A percentile compares a stretch with the other conserved stretches of the same genome.
Conservation (phyloP, 495 filamentous ascomycete genomes). For the Penicillium ochrochloron region DNA sequence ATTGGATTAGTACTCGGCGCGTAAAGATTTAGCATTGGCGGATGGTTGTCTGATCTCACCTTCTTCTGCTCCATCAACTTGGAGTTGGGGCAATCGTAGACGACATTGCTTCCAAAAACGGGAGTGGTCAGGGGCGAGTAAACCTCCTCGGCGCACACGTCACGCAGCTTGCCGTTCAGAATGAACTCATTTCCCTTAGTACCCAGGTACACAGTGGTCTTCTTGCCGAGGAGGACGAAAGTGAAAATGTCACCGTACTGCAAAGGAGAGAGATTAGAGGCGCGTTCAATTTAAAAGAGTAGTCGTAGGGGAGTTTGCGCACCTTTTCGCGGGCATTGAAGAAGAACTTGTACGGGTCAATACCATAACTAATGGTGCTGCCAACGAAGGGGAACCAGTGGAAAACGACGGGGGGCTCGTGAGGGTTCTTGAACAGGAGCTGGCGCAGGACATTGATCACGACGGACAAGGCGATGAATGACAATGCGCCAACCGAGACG, state of each 20-base stretch:
- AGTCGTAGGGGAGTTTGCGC: conserved; percentile 9
- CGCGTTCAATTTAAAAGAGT: background rate
- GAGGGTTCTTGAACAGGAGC: conserved; percentile 67
- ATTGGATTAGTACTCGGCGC: conserved; percentile 11
- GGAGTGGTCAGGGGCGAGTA: conserved; percentile 65
- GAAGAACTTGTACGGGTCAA: conserved; percentile 68
- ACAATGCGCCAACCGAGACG: conserved; percentile 31
- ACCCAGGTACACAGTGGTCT: conserved; percentile 64
- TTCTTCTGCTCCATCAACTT: conserved; percentile 76
- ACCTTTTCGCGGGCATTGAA: conserved; percentile 59
- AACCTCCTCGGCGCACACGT: conserved; percentile 68
- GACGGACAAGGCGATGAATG: conserved; percentile 41
- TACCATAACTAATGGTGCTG: conserved; percentile 67
- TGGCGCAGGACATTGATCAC: conserved; percentile 71
- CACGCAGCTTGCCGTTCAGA: conserved; percentile 63
- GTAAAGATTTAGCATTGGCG: background rate
- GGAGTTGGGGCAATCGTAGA: conserved; percentile 68
- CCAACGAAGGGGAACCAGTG: conserved; percentile 68
- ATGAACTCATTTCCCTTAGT: conserved; percentile 68
- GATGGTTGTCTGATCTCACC: conserved; percentile 34
- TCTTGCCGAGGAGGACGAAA: conserved; percentile 66
- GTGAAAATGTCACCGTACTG: conserved; percentile 71
- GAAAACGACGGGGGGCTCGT: conserved; percentile 67
- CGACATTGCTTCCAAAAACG: conserved; percentile 66
- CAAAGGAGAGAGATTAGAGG: conserved; percentile 18